Evolutionary conservation across 208 protist genomes (phyloP).

Genomic region (Leishmania mexicana): DNA sequence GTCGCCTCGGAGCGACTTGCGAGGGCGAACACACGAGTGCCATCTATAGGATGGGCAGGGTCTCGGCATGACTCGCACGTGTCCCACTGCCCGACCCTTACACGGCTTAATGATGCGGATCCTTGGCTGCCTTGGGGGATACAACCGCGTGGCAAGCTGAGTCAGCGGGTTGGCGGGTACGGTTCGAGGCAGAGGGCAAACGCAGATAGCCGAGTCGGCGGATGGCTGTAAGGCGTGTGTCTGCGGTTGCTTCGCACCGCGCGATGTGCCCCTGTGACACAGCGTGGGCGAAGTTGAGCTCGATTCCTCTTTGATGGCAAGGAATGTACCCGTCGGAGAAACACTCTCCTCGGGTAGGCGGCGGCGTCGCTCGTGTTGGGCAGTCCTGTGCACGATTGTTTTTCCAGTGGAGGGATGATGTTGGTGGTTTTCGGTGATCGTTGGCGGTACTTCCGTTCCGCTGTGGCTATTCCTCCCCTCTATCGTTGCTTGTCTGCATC

Average conservation of each 20-base stretch:
- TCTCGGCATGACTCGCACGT: too few relatives aligned
- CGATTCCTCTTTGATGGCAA: not conserved
- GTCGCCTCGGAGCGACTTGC: not conserved
- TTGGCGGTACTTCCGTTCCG: not conserved
- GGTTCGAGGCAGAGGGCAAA: not conserved
- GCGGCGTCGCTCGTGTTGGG: not conserved
- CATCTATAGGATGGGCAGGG: not conserved
- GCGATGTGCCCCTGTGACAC: not conserved
- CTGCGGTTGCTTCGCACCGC: not conserved
- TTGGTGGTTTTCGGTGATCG: not conserved
- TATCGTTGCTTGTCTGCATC: not conserved
- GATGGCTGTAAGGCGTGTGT: not conserved
- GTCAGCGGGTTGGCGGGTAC: not conserved
- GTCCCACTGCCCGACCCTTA: too few relatives aligned
- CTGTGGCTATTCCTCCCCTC: not conserved
- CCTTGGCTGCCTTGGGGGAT: not conserved
- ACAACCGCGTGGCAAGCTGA: not conserved
- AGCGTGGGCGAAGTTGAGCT: not conserved
- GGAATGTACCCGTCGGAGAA: not conserved
- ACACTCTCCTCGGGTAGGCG: not conserved
- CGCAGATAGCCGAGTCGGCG: not conserved
- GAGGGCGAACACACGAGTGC: not conserved
- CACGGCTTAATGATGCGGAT: not conserved
- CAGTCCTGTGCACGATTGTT: not conserved
- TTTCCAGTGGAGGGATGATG: not conserved